Evolutionary conservation across 371 early-diverging fungal genomes (phyloP).

Genomic region (Dichotomocladium elegans): DNA sequence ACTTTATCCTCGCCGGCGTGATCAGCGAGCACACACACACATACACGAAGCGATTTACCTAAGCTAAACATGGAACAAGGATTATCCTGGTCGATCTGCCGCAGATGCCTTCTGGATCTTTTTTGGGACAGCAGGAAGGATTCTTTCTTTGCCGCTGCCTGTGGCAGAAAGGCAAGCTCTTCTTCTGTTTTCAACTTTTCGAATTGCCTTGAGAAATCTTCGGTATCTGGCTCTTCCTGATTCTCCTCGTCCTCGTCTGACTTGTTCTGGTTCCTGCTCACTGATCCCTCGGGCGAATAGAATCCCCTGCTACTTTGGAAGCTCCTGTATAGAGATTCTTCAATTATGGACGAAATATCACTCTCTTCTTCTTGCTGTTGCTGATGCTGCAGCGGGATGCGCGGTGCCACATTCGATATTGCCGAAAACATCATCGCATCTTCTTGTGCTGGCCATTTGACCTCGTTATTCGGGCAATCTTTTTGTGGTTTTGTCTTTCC

Average conservation of each 20-base stretch:
- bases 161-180: constrained; percentile 38
- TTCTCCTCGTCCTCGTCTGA: constrained; percentile 18
- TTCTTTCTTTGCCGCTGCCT: neutral
- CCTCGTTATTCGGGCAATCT: no score
- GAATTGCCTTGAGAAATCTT: constrained; percentile 25
- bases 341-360: neutral
- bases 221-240: constrained; percentile 22
- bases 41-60: no score
- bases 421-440: constrained; percentile 26
- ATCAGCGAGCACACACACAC: no score
- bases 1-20: neutral
- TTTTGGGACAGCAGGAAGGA: neutral
- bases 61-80: no score
- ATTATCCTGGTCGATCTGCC: constrained; percentile 52
- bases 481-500: no score
- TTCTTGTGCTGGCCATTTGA: neutral
- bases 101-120: neutral
- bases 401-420: constrained; percentile 23
- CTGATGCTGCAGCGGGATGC: neutral
- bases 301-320: constrained; percentile 9
- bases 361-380: neutral
- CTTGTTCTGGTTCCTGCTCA: constrained; percentile 4
- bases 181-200: constrained; percentile 28
- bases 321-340: constrained; percentile 16
- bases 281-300: constrained; percentile 9